phyloP scores from a whole-genome alignment of 1,284 basidiomycete genomes.

The Pholiota adiposa region DNA sequence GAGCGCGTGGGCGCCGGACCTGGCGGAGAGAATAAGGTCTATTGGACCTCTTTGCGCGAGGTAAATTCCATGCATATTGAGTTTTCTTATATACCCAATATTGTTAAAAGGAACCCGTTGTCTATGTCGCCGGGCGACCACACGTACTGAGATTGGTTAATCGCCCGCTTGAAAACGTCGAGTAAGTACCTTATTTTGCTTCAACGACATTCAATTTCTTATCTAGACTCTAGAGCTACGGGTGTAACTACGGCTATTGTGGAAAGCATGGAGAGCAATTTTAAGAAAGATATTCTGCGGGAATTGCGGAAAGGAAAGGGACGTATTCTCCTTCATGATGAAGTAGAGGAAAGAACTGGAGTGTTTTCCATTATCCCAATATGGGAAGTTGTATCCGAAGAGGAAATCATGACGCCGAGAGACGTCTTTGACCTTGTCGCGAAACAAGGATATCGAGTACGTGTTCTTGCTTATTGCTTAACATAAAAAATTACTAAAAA shows the following conservation, averaged over 20 bases:
- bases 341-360: constrained; percentile 92
- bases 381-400: constrained; percentile 86
- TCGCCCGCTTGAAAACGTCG: constrained; percentile 90
- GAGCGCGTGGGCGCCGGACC: constrained; percentile 81
- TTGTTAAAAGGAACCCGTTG: constrained; percentile 97
- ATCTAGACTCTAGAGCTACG: constrained; percentile 68
- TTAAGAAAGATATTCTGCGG: constrained; percentile 89
- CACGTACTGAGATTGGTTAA: constrained; percentile 93
- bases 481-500: not conserved
- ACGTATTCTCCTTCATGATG: constrained; percentile 92
- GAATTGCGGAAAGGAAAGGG: constrained; percentile 81
- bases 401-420: constrained; percentile 92
- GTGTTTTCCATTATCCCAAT: constrained; percentile 86
- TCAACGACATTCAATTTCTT: too few relatives aligned
- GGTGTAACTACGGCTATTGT: constrained; percentile 93
- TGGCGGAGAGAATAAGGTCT: constrained; percentile 71
- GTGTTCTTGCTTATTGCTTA: constrained; percentile 25
- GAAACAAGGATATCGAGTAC: constrained; percentile 78
- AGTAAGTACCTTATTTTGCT: constrained; percentile 57
- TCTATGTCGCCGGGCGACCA: constrained; percentile 89
- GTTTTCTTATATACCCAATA: too few relatives aligned
- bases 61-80: constrained; percentile 34
- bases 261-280: constrained; percentile 88
- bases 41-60: constrained; percentile 93
- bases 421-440: constrained; percentile 81